Percentiles rank a stretch among this genome's conserved stretches.
Evolutionary conservation across 2,329 filamentous ascomycete species (phyloP).

Genomic region (Mollisiaceae sp.): DNA sequence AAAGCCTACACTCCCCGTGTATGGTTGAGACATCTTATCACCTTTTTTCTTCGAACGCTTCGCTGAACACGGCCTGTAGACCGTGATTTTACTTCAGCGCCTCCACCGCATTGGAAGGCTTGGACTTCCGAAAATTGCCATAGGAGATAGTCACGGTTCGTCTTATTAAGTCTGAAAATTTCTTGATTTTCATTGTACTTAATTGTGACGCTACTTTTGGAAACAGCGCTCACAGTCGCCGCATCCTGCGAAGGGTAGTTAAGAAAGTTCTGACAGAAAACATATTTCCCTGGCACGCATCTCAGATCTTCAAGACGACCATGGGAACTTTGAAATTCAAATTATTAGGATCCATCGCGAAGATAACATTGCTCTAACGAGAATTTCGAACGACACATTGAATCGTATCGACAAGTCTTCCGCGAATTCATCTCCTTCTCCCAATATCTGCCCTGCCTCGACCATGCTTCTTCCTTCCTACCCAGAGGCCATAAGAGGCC

Average conservation of each 20-base stretch:
- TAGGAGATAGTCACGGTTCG: too few relatives aligned
- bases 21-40: neutral
- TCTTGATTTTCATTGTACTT: too few relatives aligned
- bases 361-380: neutral
- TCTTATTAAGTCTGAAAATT: too few relatives aligned
- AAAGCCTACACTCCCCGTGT: too few relatives aligned
- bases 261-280: neutral
- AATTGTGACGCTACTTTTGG: too few relatives aligned
- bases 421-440: neutral
- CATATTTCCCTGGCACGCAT: neutral
- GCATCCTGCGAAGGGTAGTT: neutral
- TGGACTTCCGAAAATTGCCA: neutral
- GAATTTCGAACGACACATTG: neutral
- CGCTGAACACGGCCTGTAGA: neutral
- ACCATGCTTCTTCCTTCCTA: slow-evolving; percentile 36
- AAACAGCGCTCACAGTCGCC: too few relatives aligned
- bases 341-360: neutral
- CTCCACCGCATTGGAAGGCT: neutral
- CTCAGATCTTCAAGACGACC: neutral
- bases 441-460: neutral
- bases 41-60: neutral
- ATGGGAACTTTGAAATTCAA: neutral
- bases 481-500: slow-evolving; percentile 22
- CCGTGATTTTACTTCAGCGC: neutral
- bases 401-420: too few relatives aligned